A percentile compares a stretch with the other conserved stretches of the same genome.
Conservation (phyloP, 805 yeast genomes). For the Kuraishia floccosa region DNA sequence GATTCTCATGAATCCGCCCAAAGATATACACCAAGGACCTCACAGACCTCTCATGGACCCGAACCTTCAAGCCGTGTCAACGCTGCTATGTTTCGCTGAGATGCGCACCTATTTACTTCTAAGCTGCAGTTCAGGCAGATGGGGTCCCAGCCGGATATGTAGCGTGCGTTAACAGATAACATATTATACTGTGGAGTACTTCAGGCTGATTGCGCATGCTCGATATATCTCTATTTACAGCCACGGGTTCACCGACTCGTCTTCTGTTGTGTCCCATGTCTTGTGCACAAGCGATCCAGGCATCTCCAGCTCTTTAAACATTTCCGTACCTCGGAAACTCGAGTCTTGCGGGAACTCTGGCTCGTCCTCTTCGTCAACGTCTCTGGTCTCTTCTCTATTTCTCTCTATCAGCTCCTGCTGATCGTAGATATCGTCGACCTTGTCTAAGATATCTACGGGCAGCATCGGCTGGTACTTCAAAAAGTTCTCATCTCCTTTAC, state of each 20-base stretch:
- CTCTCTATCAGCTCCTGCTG: conserved; percentile 14
- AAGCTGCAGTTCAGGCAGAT: too few relatives aligned
- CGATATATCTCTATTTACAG: neutral
- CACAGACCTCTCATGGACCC: too few relatives aligned
- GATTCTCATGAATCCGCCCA: too few relatives aligned
- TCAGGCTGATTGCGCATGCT: too few relatives aligned
- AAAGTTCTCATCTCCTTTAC: conserved; percentile 37
- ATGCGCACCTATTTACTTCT: too few relatives aligned
- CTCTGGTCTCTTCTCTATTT: conserved; percentile 9
- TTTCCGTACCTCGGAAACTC: conserved; percentile 27
- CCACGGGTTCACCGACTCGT: conserved; percentile 63
- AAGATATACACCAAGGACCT: too few relatives aligned
- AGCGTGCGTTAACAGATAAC: too few relatives aligned
- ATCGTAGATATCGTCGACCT: conserved; percentile 56
- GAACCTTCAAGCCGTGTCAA: neutral
- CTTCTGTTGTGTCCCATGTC: conserved; percentile 32
- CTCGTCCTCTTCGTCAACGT: conserved; percentile 5
- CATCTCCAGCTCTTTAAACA: conserved; percentile 33
- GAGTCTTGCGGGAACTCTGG: conserved; percentile 6
- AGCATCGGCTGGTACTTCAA: conserved; percentile 58
- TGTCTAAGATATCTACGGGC: conserved; percentile 61
- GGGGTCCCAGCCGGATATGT: too few relatives aligned
- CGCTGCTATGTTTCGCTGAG: too few relatives aligned
- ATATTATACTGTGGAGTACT: too few relatives aligned
- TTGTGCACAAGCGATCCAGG: conserved; percentile 42